Conservation (phyloP, 2,329 filamentous ascomycete species). For the Nigrospora oryzae region DNA sequence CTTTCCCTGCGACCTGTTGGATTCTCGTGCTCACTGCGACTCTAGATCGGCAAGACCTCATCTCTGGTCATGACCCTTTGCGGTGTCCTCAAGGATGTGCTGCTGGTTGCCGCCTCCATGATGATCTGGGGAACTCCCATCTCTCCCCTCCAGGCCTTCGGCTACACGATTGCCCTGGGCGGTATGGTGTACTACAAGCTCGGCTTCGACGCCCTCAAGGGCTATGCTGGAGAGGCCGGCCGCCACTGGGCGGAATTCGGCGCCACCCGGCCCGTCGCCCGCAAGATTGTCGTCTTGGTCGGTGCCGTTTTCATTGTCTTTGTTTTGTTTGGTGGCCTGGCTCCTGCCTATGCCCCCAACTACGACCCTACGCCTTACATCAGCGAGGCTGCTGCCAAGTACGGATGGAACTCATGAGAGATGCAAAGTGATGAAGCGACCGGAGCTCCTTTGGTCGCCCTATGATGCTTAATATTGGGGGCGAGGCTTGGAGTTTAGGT, state of each 20-base stretch:
- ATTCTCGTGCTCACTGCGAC: background rate
- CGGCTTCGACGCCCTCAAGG: constrained; percentile 73
- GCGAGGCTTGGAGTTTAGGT: constrained; percentile 1
- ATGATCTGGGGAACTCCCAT: constrained; percentile 73
- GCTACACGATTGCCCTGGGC: constrained; percentile 70
- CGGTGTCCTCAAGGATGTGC: constrained; percentile 81
- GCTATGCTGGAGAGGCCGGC: constrained; percentile 62
- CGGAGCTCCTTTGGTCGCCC: background rate
- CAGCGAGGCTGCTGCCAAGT: constrained; percentile 38
- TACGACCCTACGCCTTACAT: constrained; percentile 44
- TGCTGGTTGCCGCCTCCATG: constrained; percentile 74
- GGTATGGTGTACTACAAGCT: constrained; percentile 86
- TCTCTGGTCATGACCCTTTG: constrained; percentile 80
- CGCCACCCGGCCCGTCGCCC: constrained; percentile 63
- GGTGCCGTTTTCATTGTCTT: constrained; percentile 57
- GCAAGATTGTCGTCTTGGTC: constrained; percentile 67
- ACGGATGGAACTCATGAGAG: constrained; percentile 26
- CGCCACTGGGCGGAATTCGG: constrained; percentile 86
- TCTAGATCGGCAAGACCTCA: constrained; percentile 77
- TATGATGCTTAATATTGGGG: background rate
- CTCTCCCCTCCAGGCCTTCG: constrained; percentile 69
- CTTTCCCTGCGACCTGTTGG: background rate
- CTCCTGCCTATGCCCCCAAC: constrained; percentile 48
- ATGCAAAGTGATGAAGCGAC: background rate
- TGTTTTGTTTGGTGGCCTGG: constrained; percentile 60